Percentiles rank a stretch among this genome's conserved stretches.
phyloP scores from a whole-genome alignment of 139 green algal species.

The Closterium sp. region DNA sequence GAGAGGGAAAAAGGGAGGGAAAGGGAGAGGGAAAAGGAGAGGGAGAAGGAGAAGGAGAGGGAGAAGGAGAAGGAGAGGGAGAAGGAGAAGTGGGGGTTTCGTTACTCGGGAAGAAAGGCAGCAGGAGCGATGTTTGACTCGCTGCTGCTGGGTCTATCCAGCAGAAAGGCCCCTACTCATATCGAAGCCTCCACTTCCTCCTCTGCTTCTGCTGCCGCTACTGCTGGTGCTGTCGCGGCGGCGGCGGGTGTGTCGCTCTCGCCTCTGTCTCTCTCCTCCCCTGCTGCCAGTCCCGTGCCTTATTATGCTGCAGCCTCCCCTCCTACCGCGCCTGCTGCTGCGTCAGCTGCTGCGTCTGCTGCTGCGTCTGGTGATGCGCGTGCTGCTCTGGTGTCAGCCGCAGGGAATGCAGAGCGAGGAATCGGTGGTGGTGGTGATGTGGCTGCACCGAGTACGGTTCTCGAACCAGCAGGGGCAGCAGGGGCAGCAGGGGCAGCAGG shows the following conservation, averaged over 20 bases:
- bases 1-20: background rate
- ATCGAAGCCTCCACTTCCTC: background rate
- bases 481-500: too few species aligned
- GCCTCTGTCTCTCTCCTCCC: background rate
- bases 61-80: background rate
- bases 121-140: background rate
- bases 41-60: background rate
- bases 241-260: background rate
- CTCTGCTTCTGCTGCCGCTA: background rate
- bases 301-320: background rate
- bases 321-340: background rate
- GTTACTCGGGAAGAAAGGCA: background rate
- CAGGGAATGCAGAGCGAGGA: background rate
- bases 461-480: too few species aligned
- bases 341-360: background rate
- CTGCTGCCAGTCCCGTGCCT: background rate
- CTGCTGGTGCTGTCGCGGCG: background rate
- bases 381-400: background rate
- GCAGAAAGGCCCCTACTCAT: background rate
- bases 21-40: background rate
- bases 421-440: background rate
- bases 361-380: too few species aligned
- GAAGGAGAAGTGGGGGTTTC: background rate
- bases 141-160: background rate
- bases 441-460: too few species aligned